Evolutionary conservation across 139 green algal genomes (phyloP), one percentile per base, ranked within the genome.

Genomic region (Chlamydomonas eustigma): DNA sequence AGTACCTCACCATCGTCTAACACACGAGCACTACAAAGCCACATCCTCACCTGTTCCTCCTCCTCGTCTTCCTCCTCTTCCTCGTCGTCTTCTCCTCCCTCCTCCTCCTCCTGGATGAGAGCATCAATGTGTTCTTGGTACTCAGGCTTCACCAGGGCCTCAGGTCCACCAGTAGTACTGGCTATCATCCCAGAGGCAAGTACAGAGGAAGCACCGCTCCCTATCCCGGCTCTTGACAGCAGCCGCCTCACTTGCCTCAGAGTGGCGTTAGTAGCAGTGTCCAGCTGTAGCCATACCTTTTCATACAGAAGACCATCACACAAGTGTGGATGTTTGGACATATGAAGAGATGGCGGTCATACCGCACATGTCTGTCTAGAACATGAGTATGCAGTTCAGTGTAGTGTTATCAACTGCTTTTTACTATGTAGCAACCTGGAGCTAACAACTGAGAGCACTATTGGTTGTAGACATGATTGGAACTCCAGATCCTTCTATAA

Each of bases 251-350:
- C 78, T 0, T 58, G 65, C 32, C 70, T 67, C 73, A 90, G 64
- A 2, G 76, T 71, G 0, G 70, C 37, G 34, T 73, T 51, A 0
- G 64, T 78, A 2, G 82, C 82, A 22, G 68, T 12, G 37, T 83
- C 77, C 32, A 81, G 37, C 64, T 90, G 78, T 38, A 87, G 51
- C 69, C 77, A 86, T 28, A 86, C 79, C 71, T 72, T 25, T 12
- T 51, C 18, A 39, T 33, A 22, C 8, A 31, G 22, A 28, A 28
- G 52, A 28, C 12, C 52, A 68, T 22, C 44, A 22, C 22, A 22
- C 44, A 22, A 22, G 12, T 28, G 12, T 58, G 44, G 44, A 22
- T 58, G 58, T 68, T n/a, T 6, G 58, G 4, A 68, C 5, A 18
- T 18, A 5, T 68, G 58, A 18, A 18, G 34, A 18, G 22, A 18